Percentiles rank a stretch among this genome's conserved stretches.
These are phyloP conservation scores for Gnetum montanum DNA, from an alignment of 75 land plant genomes.

Conservation along the genomic window DNA sequence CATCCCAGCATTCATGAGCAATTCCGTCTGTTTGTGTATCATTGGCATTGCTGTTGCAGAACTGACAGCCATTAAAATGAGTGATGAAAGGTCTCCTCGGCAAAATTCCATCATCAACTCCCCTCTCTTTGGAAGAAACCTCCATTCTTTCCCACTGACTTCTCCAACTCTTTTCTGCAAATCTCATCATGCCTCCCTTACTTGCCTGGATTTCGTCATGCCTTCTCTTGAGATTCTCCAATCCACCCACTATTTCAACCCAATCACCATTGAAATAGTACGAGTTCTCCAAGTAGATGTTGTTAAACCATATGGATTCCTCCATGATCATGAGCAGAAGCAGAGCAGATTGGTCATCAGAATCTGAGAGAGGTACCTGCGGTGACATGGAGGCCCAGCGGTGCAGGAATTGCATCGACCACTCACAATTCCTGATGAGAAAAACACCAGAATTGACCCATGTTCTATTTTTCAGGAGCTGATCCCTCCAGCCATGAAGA, in stretches of 20 bases:
- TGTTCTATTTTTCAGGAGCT: slow-evolving; percentile 37
- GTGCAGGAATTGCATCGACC: slow-evolving; percentile 75
- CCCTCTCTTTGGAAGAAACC: background rate
- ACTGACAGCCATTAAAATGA: slow-evolving; percentile 94
- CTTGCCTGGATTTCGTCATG: background rate
- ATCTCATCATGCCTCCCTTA: background rate
- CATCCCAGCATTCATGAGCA: slow-evolving; percentile 40
- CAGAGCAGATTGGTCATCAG: slow-evolving; percentile 72
- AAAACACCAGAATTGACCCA: slow-evolving; percentile 83
- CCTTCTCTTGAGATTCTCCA: slow-evolving; percentile 26
- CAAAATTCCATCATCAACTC: slow-evolving; percentile 11
- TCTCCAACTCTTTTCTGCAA: background rate
- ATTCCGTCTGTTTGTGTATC: slow-evolving; percentile 37
- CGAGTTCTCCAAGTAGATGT: slow-evolving; percentile 45
- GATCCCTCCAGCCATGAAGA: slow-evolving; percentile 55
- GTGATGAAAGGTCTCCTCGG: slow-evolving; percentile 70
- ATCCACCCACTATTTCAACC: slow-evolving; percentile 40
- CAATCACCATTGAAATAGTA: slow-evolving; percentile 67
- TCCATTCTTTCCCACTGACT: background rate
- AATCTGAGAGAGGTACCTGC: slow-evolving; percentile 24
- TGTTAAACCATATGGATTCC: slow-evolving; percentile 19
- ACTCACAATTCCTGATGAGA: slow-evolving; percentile 70
- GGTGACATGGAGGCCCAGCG: slow-evolving; percentile 70
- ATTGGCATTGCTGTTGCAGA: slow-evolving; percentile 72
- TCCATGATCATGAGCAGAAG: slow-evolving; percentile 44